phyloP scores from a whole-genome alignment of 139 green algal species.

The Micractinium sp. region DNA sequence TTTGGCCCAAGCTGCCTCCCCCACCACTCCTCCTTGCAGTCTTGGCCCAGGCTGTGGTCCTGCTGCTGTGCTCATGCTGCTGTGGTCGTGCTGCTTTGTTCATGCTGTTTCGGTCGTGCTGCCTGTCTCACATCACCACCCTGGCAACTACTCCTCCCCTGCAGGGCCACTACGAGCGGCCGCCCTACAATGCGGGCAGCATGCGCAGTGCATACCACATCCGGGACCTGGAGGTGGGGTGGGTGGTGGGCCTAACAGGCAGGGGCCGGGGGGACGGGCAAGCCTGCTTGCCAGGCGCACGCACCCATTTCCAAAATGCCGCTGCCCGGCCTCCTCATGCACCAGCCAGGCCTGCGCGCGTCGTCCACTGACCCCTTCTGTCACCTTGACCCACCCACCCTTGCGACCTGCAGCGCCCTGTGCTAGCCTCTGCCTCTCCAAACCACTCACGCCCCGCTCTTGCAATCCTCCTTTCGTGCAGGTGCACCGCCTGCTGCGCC shows the following conservation, averaged over 20 bases:
- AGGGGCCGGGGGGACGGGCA: not conserved
- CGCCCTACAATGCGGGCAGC: conserved; percentile 80
- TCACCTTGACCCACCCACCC: no score
- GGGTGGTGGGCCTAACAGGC: not conserved
- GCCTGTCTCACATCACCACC: not conserved
- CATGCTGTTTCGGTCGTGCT: not conserved
- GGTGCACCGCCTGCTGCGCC: conserved; percentile 78
- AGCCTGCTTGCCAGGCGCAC: no score
- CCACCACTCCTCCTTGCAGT: no score
- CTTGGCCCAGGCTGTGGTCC: no score
- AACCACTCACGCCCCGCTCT: not conserved
- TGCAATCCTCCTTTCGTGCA: conserved; percentile 54
- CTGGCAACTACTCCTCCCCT: not conserved
- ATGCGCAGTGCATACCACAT: conserved; percentile 94
- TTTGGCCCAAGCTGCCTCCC: no score
- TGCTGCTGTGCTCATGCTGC: no score
- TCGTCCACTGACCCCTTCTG: no score
- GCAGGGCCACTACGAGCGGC: conserved; percentile 84
- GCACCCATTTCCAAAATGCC: no score
- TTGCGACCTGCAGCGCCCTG: no score
- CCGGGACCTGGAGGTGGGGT: conserved; percentile 65
- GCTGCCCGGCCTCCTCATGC: no score
- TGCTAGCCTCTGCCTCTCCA: no score
- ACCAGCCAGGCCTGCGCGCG: no score
- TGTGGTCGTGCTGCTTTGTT: not conserved